phyloP scores from a whole-genome alignment of 1,139 yeast species.

The Candida smagusa region DNA sequence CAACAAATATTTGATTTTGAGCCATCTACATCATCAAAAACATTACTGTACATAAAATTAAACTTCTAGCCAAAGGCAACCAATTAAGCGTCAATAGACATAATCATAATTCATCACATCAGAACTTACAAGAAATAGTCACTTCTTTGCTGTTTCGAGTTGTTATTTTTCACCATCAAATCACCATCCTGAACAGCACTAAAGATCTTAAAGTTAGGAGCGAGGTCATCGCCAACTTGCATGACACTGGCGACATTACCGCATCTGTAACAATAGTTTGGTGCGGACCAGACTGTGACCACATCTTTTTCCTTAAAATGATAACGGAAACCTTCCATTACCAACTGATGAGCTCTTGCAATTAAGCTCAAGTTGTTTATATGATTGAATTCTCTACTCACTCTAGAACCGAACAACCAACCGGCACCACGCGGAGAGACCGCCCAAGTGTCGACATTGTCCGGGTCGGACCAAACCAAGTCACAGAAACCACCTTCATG shows the following conservation, averaged over 20 bases:
- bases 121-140: conserved; percentile 65
- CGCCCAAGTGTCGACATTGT: conserved; percentile 97
- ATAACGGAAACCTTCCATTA: conserved; percentile 96
- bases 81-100: neutral
- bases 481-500: conserved; percentile 99
- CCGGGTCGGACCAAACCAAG: conserved; percentile 97
- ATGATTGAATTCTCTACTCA: conserved; percentile 90
- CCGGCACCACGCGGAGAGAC: conserved; percentile 99
- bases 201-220: conserved; percentile 89
- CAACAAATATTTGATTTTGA: too few relatives aligned
- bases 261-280: conserved; percentile 95
- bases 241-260: conserved; percentile 98
- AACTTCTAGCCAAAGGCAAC: too few relatives aligned
- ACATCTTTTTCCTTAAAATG: conserved; percentile 94
- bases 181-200: conserved; percentile 95
- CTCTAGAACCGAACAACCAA: conserved; percentile 92
- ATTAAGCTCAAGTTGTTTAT: conserved; percentile 82
- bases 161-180: conserved; percentile 56
- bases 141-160: conserved; percentile 71
- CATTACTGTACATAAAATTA: neutral
- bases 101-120: neutral
- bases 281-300: conserved; percentile 97
- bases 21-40: neutral
- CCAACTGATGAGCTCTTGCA: conserved; percentile 97
- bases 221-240: conserved; percentile 85